Evolutionary conservation across 2,329 filamentous ascomycete species (phyloP).

Genomic region (Fusarium compactum): DNA sequence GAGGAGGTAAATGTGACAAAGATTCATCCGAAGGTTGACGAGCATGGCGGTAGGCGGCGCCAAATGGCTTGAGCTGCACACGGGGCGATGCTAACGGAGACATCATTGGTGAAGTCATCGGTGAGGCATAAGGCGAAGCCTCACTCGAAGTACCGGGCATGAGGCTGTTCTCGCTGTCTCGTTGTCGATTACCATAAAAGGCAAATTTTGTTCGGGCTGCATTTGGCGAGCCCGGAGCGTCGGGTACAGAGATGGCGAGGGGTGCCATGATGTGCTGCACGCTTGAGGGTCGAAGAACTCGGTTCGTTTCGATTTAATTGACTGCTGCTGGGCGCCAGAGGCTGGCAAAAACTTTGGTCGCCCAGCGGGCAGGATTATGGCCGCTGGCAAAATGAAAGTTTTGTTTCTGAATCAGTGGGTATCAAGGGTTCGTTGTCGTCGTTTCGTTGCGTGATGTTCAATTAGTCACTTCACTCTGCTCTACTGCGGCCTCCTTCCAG

Average conservation of each 20-base stretch:
- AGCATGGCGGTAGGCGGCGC: constrained; percentile 37
- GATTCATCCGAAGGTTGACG: constrained; percentile 41
- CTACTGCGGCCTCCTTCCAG: constrained; percentile 34
- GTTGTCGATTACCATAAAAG: constrained; percentile 34
- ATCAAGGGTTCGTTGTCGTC: constrained; percentile 27
- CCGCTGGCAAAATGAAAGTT: constrained; percentile 18
- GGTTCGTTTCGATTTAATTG: constrained; percentile 8
- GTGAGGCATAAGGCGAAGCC: constrained; percentile 44
- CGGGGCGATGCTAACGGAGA: constrained; percentile 42
- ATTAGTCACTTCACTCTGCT: constrained; percentile 35
- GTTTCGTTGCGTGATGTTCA: constrained; percentile 37
- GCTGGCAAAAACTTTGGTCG: constrained; percentile 41
- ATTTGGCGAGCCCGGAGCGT: constrained; percentile 37
- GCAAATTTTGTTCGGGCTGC: constrained; percentile 40
- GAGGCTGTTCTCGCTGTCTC: constrained; percentile 39
- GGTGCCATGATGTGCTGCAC: constrained; percentile 36
- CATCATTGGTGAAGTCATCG: constrained; percentile 36
- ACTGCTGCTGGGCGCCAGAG: constrained; percentile 43
- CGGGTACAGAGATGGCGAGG: constrained; percentile 40
- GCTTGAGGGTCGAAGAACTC: constrained; percentile 18
- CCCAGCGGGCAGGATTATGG: constrained; percentile 33
- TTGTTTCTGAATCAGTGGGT: constrained; percentile 27
- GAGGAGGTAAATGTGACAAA: constrained; percentile 50
- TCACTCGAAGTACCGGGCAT: constrained; percentile 36
- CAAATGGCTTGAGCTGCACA: constrained; percentile 42